Evolutionary conservation across 805 yeast genomes (phyloP), one percentile per base, ranked within the genome.

Genomic region (Hemisphaericaspora nanyangensis): DNA sequence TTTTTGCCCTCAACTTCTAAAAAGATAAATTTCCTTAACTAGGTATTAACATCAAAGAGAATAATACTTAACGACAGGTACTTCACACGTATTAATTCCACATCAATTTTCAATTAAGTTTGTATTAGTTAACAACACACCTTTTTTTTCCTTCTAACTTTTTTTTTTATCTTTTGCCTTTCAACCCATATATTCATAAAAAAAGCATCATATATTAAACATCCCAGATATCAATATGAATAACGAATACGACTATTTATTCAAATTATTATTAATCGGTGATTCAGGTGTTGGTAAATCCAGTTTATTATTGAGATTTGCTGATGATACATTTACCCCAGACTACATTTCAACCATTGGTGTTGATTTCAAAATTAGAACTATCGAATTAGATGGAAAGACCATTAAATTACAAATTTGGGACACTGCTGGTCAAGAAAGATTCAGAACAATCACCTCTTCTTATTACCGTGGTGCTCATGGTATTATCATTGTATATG

Each of bases 381-480:
- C 93, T 36, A 84, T 85, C 40, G 98, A 93, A 61, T 74, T 93
- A 45, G 97, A 93, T 54, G 98, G 98, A 49, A 93, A 93, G 73
- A 87, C 95, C 39, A 93, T 93, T 61, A 93, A 93, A 70, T 77
- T 93, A 59, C 99, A 93, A 71, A 91, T 93, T 60, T 93, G 99
- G 99, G 99, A 93, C 62, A 93, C 99, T 40, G 99, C 98, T 10
- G 99, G 99, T 34, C 99, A 93, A 72, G 99, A 93, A 66, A 76
- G 99, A 55, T 93, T 93, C 72, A 82, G 98, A 69, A 93, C 99
- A 37, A 91, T 91, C 68, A 93, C 98, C 10, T 86, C 96, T 11
- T 87, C 96, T 12, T 91, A 91, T 71, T 91, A 91, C 74, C 84
- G 99, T 64, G 99, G 99, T 41, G 96, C 98, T 10, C 98, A 91